Evolutionary conservation across 2,329 filamentous ascomycete genomes (phyloP).

Genomic region (Parastagonospora avenae): DNA sequence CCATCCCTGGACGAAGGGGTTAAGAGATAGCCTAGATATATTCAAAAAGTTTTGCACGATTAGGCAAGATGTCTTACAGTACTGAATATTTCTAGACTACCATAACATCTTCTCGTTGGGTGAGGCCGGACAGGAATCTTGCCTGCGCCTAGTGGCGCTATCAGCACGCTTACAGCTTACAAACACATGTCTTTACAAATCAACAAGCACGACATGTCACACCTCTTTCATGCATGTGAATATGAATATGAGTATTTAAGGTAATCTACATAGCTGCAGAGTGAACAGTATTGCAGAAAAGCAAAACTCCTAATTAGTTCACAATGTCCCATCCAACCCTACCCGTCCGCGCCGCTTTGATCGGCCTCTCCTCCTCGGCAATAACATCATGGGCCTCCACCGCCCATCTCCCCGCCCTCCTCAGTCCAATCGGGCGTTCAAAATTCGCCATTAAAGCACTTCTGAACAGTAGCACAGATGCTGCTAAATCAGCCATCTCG

Average conservation of each 20-base stretch:
- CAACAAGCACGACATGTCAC: background rate
- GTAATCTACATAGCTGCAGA: background rate
- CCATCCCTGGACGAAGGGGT: too few species aligned
- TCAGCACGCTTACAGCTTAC: too few species aligned
- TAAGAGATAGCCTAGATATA: too few species aligned
- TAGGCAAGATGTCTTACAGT: too few species aligned
- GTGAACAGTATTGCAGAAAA: too few species aligned
- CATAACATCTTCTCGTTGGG: too few species aligned
- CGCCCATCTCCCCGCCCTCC: conserved; percentile 66
- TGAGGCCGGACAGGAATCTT: too few species aligned
- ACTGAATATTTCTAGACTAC: too few species aligned
- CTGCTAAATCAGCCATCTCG: conserved; percentile 50
- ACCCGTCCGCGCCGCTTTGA: conserved; percentile 60
- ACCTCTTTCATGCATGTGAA: too few species aligned
- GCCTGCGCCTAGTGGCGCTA: too few species aligned
- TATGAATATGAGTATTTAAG: background rate
- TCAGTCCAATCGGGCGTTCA: conserved; percentile 31
- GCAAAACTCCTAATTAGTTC: background rate
- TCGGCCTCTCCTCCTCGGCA: conserved; percentile 62
- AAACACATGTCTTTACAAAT: background rate
- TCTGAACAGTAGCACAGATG: conserved; percentile 51
- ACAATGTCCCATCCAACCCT: conserved; percentile 4
- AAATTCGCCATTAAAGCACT: conserved; percentile 55
- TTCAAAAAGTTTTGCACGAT: too few species aligned
- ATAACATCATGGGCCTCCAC: conserved; percentile 60